These are phyloP conservation scores for Primulina eburnea DNA, from an alignment of 257 asterid species.

Conservation along the genomic window DNA sequence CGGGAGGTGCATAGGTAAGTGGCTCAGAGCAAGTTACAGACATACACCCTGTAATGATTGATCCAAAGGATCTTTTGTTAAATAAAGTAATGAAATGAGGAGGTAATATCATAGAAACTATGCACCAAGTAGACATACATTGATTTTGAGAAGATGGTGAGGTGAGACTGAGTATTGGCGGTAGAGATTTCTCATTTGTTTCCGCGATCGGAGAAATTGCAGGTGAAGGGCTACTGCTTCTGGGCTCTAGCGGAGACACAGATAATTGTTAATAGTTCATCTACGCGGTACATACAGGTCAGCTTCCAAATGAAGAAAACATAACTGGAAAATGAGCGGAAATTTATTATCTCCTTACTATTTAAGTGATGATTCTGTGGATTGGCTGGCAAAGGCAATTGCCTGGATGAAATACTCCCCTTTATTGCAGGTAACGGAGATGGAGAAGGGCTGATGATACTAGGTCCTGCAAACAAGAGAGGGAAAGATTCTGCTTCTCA, in stretches of 20 bases:
- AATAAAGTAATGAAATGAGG: background rate
- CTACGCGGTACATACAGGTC: background rate
- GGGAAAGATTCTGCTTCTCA: background rate
- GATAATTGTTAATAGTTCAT: slow-evolving; percentile 18
- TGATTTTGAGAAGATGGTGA: slow-evolving; percentile 81
- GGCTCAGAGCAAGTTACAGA: slow-evolving; percentile 64
- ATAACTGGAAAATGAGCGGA: background rate
- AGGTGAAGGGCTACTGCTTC: slow-evolving; percentile 50
- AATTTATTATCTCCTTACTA: slow-evolving; percentile 29
- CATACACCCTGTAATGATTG: slow-evolving; percentile 48
- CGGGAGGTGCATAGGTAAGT: slow-evolving; percentile 63
- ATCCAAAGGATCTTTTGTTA: background rate
- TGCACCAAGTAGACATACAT: slow-evolving; percentile 33
- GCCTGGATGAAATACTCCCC: slow-evolving; percentile 31
- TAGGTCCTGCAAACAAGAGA: slow-evolving; percentile 37
- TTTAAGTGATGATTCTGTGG: slow-evolving; percentile 34
- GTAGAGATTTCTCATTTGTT: slow-evolving; percentile 34
- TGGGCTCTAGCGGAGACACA: slow-evolving; percentile 37
- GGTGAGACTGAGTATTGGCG: slow-evolving; percentile 52
- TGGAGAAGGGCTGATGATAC: slow-evolving; percentile 36
- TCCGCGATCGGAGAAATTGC: slow-evolving; percentile 43
- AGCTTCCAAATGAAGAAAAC: slow-evolving; percentile 5
- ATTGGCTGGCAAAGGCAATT: slow-evolving; percentile 43
- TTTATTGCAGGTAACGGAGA: slow-evolving; percentile 38
- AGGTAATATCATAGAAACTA: background rate